Evolutionary conservation across 164 flowering plant genomes (phyloP).

Genomic region (Berberis vulgaris): DNA sequence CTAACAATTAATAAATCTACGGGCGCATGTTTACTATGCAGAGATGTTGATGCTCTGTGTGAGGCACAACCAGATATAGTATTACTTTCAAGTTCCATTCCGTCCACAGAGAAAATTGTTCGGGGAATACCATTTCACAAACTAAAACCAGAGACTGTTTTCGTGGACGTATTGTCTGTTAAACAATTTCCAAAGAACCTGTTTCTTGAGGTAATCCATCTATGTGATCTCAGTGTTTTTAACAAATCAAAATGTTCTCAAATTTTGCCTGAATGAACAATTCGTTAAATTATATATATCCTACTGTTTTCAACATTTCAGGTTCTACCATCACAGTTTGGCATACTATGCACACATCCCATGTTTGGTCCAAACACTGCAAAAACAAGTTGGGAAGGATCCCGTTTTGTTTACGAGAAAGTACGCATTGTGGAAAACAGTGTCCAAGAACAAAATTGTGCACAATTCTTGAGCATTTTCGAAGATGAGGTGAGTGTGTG

Average conservation of each 20-base stretch:
- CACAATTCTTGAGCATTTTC: slow-evolving; percentile 15
- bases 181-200: no score
- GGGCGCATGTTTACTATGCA: slow-evolving; percentile 4
- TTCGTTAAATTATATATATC: slow-evolving; percentile 23
- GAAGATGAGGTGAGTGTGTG: slow-evolving; percentile 14
- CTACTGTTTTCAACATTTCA: slow-evolving; percentile 18
- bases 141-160: slow-evolving; percentile 21
- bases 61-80: slow-evolving; percentile 28
- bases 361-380: slow-evolving; percentile 30
- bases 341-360: slow-evolving; percentile 24
- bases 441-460: slow-evolving; percentile 11
- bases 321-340: slow-evolving; percentile 22
- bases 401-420: slow-evolving; percentile 21
- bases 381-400: slow-evolving; percentile 17
- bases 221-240: no score
- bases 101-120: slow-evolving; percentile 22
- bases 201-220: no score
- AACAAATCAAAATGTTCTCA: no score
- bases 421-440: slow-evolving; percentile 15
- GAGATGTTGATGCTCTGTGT: slow-evolving; percentile 21
- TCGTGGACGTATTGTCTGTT: slow-evolving; percentile 25
- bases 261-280: no score
- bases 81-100: slow-evolving; percentile 25
- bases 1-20: background rate
- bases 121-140: slow-evolving; percentile 24